Evolutionary conservation across 805 yeast species (phyloP), one percentile per base, ranked within the genome.

Genomic region (Saccharomyces kudriavzevii): DNA sequence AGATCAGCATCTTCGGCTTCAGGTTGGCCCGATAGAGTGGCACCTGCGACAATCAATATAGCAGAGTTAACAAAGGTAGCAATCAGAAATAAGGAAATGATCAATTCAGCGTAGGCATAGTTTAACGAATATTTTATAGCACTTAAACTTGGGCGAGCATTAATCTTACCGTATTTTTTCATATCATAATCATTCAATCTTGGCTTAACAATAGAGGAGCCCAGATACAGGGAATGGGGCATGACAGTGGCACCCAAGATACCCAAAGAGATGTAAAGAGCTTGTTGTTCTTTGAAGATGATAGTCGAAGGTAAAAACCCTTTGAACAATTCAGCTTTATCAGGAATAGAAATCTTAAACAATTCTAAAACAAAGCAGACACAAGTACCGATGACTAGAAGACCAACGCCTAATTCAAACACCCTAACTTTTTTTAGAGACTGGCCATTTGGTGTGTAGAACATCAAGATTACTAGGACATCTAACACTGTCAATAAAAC

Each of bases 1-100:
- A 90, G 74, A 67, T 90, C 97, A 0, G 96, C 96, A 61, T 80
- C 84, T 53, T 79, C 85, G 3, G 87, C 82, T 52, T 78, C 84
- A 27, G 82, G 83, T 51, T 82, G 77, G 6, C 77, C 83, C 52
- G 74, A 79, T 57, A 91, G 74, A 0, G 96, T 87, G 0, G 97
- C 86, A 30, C 96, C 97, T 1, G 97, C 94, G 2, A 91, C 96
- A 53, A 90, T 88, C 53, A 90, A 76, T 62, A 91, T 90, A 3
- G 97, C 89, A 9, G 95, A 81, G 70, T 90, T 90, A 54, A 90
- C 96, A 72, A 90, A 90, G n/a, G 91, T 78, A 0, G 97, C 97
- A 40, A 90, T 92, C 1, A 92, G 78, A 64, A 90, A 83, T 47
- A 90, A 75, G 1, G 96, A 88, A 20, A 90, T 78, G 47, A 89